These are phyloP conservation scores for Penicillium atrosanguineum DNA, from an alignment of 495 filamentous ascomycete species.

Conservation along the genomic window DNA sequence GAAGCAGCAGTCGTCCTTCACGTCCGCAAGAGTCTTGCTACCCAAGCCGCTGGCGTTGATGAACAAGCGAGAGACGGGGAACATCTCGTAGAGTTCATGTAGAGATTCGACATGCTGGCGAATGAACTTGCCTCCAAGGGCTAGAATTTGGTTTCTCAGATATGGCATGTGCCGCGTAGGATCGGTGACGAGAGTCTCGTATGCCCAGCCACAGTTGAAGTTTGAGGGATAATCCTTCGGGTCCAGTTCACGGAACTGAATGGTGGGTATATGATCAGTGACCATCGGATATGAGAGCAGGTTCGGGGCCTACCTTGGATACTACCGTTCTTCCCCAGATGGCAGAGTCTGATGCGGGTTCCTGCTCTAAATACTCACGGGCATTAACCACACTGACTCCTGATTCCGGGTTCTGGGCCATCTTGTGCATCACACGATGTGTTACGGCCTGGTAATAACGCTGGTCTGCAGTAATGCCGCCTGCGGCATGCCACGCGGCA, in stretches of 20 bases:
- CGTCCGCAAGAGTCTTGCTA: slow-evolving; percentile 36
- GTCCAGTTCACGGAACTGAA: slow-evolving; percentile 35
- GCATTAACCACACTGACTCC: slow-evolving; percentile 40
- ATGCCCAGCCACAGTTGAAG: slow-evolving; percentile 39
- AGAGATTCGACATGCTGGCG: slow-evolving; percentile 39
- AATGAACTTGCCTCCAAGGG: slow-evolving; percentile 38
- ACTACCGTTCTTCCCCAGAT: slow-evolving; percentile 41
- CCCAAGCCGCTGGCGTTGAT: slow-evolving; percentile 46
- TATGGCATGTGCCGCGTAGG: slow-evolving; percentile 44
- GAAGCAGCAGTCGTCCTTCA: slow-evolving; percentile 38
- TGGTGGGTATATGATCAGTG: background rate
- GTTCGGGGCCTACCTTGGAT: slow-evolving; percentile 28
- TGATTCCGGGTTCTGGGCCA: slow-evolving; percentile 37
- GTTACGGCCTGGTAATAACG: slow-evolving; percentile 40
- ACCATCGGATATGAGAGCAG: background rate
- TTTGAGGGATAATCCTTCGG: slow-evolving; percentile 35
- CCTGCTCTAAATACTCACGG: slow-evolving; percentile 37
- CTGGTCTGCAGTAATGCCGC: slow-evolving; percentile 38
- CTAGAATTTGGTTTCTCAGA: slow-evolving; percentile 27
- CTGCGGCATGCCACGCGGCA: slow-evolving; percentile 45
- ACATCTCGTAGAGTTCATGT: slow-evolving; percentile 36
- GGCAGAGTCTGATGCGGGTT: slow-evolving; percentile 34
- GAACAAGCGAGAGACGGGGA: slow-evolving; percentile 38
- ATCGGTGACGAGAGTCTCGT: slow-evolving; percentile 42
- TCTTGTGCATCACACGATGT: slow-evolving; percentile 37